phyloP scores from a whole-genome alignment of 2,329 filamentous ascomycete genomes.

The Arthroderma sp. region DNA sequence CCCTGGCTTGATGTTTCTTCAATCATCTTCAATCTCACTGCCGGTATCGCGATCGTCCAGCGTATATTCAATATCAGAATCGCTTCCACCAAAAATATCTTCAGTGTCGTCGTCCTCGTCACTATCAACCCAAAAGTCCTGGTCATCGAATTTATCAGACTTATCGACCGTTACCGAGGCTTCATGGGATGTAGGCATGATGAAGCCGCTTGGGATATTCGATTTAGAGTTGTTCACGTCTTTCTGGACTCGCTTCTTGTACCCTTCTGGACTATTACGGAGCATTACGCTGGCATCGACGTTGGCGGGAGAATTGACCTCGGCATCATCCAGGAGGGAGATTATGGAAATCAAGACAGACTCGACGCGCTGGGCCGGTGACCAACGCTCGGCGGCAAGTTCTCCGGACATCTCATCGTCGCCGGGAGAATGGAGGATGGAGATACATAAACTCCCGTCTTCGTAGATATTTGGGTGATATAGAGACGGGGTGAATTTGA shows the following conservation, averaged over 20 bases:
- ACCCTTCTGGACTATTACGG: slow-evolving; percentile 56
- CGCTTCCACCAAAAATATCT: slow-evolving; percentile 65
- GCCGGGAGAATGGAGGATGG: slow-evolving; percentile 83
- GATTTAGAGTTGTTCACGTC: slow-evolving; percentile 61
- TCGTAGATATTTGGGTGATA: slow-evolving; percentile 90
- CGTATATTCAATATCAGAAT: slow-evolving; percentile 39
- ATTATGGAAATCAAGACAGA: slow-evolving; percentile 88
- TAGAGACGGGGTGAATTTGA: slow-evolving; percentile 68
- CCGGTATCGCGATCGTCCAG: slow-evolving; percentile 39
- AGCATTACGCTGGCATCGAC: slow-evolving; percentile 84
- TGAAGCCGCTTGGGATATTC: slow-evolving; percentile 66
- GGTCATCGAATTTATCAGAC: slow-evolving; percentile 44
- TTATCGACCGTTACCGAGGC: slow-evolving; percentile 40
- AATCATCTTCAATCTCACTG: slow-evolving; percentile 30
- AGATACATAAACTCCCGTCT: slow-evolving; percentile 87
- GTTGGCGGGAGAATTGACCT: slow-evolving; percentile 86
- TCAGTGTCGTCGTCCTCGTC: slow-evolving; percentile 55
- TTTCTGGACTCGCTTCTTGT: slow-evolving; percentile 55
- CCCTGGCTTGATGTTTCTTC: neutral
- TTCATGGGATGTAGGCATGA: slow-evolving; percentile 61
- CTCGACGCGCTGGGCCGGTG: slow-evolving; percentile 83
- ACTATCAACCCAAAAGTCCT: slow-evolving; percentile 66
- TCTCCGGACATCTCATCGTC: slow-evolving; percentile 91
- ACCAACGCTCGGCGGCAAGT: slow-evolving; percentile 81
- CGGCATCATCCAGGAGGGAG: slow-evolving; percentile 81